phyloP scores from a whole-genome alignment of 2,329 filamentous ascomycete species.

The Diaporthe citrichinensis region DNA sequence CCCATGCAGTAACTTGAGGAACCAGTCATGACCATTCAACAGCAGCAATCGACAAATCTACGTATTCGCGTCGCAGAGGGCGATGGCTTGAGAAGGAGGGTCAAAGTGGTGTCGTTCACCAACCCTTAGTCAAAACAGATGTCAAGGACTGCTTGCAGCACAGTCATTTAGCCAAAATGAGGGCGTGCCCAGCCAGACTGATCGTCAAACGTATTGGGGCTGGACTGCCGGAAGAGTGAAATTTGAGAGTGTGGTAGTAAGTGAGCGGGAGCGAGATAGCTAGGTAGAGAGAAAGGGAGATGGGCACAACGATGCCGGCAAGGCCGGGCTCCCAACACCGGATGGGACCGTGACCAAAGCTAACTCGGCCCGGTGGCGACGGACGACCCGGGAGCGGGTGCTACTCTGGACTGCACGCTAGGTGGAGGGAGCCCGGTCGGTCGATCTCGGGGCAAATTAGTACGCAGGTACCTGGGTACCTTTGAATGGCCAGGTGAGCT shows the following conservation, averaged over 20 bases:
- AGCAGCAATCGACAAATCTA: neutral
- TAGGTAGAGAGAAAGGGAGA: no score
- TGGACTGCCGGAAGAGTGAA: neutral
- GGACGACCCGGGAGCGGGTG: neutral
- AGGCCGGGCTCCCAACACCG: neutral
- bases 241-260: neutral
- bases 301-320: neutral
- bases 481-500: neutral
- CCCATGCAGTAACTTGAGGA: neutral
- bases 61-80: neutral
- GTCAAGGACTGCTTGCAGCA: neutral
- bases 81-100: neutral
- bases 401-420: neutral
- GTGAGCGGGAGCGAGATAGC: no score
- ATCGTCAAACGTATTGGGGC: neutral
- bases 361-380: constrained; percentile 7
- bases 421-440: constrained; percentile 3
- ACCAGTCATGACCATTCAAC: neutral
- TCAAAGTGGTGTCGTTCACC: neutral
- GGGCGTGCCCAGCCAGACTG: neutral
- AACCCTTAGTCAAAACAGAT: neutral
- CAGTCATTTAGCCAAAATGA: neutral
- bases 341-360: neutral
- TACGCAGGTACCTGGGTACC: neutral
- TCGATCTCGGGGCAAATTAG: neutral